Base-by-base conservation (phyloP, 257 asterid species). In the Solanum chmielewskii region DNA sequence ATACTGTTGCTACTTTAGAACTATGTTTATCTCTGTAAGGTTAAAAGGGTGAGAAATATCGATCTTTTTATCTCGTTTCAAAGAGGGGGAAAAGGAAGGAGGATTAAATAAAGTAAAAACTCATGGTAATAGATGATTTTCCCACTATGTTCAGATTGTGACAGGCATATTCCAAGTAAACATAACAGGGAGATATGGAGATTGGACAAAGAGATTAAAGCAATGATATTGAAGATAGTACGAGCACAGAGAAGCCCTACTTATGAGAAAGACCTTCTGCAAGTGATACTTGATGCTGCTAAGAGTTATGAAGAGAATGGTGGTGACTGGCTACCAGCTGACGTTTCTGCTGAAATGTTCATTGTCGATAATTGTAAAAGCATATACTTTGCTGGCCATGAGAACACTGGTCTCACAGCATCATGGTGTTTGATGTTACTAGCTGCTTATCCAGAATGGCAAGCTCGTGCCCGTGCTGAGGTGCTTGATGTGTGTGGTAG, bases 341-440 rank as follows among this genome's bases (percentile, higher is more conserved):
- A 88, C 66, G 84, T 93, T 73, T 85, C 91, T 83, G 89, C 89
- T 15, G 86, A 89, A 88, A 90, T 87, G 86, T 95, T 95, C 86
- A 87, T 95, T 9, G 90, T 93, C 7, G 98, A 93, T 86, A 95
- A 94, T 73, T 96, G 98, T 92, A 94, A 94, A 92, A 94, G 88
- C 82, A 91, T 96, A 76, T 95, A 94, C 76, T 91, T 96, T 42
- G 98, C 98, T 78, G 98, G 98, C 41, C 91, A 93, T 15, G 95
- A 94, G 91, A 96, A 95, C 56, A 90, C 92, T 21, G 93, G 95
- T 59, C 89, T 88, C 83, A 89, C 98, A 5, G 93, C 94, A 73
- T 89, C 98, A n/a, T 95, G 99, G 98, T 95, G 98, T 82, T 88
- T 96, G 92, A 89, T 96, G 96, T 75, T 89, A 52, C 90, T 94